phyloP scores from a whole-genome alignment of 1,284 basidiomycete genomes.

The Golubevia sp. region DNA sequence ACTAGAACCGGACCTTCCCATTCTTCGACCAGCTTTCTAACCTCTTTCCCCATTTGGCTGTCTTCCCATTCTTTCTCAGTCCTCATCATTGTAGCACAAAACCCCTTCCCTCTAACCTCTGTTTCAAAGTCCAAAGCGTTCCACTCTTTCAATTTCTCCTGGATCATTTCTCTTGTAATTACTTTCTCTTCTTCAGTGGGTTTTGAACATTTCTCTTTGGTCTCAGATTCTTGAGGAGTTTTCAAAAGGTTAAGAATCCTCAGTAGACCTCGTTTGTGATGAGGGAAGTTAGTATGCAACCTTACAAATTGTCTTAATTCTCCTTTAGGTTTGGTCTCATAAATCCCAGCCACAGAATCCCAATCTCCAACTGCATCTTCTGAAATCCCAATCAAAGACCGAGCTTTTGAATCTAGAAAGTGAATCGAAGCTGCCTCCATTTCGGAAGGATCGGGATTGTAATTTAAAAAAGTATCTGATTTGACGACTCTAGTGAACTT shows the following conservation, averaged over 20 bases:
- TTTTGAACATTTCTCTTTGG: too few relatives aligned
- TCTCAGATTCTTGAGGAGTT: too few relatives aligned
- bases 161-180: too few relatives aligned
- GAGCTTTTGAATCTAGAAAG: conserved; percentile 61
- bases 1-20: background rate
- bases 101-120: too few relatives aligned
- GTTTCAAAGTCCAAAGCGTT: too few relatives aligned
- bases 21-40: conserved; percentile 58
- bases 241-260: too few relatives aligned
- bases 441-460: background rate
- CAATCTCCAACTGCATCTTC: conserved; percentile 60
- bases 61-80: background rate
- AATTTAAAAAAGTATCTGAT: too few relatives aligned
- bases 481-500: conserved; percentile 12
- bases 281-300: conserved; percentile 72
- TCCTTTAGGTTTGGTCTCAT: conserved; percentile 65
- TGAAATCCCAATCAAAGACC: conserved; percentile 65
- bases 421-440: background rate
- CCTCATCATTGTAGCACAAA: too few relatives aligned
- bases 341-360: conserved; percentile 68
- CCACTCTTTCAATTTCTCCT: too few relatives aligned
- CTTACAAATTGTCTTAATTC: conserved; percentile 63
- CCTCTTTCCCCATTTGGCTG: background rate
- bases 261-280: conserved; percentile 62
- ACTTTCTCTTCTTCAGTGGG: too few relatives aligned